Base-by-base conservation (phyloP, 805 yeast genomes). In the Yamadazyma scolyti region DNA sequence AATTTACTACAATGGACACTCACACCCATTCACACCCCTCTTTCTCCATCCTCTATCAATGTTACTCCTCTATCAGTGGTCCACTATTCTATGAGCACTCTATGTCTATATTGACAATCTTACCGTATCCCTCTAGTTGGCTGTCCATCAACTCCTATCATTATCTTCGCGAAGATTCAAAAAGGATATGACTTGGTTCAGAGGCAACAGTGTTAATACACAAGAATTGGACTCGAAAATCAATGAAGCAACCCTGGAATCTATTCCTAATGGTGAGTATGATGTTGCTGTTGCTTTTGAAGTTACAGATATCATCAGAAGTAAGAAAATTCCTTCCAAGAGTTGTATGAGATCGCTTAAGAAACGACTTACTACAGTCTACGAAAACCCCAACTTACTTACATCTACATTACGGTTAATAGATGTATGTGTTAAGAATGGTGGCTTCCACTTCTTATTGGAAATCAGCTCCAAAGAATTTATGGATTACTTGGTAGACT, bases 221-320 rank as follows among this genome's bases (percentile, higher is more conserved):
- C 52, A 58, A 3, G 67, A 61, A 21, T 50, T 84, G 23, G 93
- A 82, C 43, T 68, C 64, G 28, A 75, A 80, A 44, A 77, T 89
- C 22, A 75, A 71, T 33, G 75, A 72, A 40, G 95, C 96, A 11
- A 86, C 96, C 1, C 80, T 89, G 22, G 95, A 87, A 54, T 65
- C 84, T n/a, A 82, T 89, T 27, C 97, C 97, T 4, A 77, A 82
- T 49, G 97, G 97, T 2, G 96, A 89, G 48, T 69, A 83, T 27
- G 96, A 89, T 48, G 61, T 82, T 36, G 69, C 71, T 2, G 45
- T 50, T 15, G 88, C 90, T 9, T 65, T 93, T 37, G 97, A 93
- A 50, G 74, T 90, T 33, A 82, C 95, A 30, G 98, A 93, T 54
- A 52, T 79, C 24, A 85, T 93, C 22, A 73, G 97, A 43, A 78